phyloP scores from a whole-genome alignment of 179 eudicot genomes.

The Drosera spatulata region DNA sequence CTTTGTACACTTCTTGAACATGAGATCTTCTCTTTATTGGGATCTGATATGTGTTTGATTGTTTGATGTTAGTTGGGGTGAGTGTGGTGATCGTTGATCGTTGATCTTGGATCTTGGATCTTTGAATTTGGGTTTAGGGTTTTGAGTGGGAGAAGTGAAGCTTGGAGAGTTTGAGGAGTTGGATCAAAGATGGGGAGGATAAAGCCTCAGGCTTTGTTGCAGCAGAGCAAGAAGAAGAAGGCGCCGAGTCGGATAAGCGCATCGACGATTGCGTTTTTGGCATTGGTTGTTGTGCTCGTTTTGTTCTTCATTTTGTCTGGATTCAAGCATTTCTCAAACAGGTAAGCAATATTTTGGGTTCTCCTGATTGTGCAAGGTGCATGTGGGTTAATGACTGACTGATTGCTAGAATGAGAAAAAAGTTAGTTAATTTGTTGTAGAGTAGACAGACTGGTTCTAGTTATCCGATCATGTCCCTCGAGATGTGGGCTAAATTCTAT shows the following conservation, averaged over 20 bases:
- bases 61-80: too few relatives aligned
- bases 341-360: conserved; percentile 29
- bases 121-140: too few relatives aligned
- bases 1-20: too few relatives aligned
- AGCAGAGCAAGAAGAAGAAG: conserved; percentile 98
- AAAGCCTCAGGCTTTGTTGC: conserved; percentile 90
- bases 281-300: conserved; percentile 43
- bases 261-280: conserved; percentile 41
- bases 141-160: too few relatives aligned
- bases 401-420: not conserved
- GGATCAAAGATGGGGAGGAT: conserved; percentile 60
- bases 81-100: too few relatives aligned
- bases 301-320: conserved; percentile 58
- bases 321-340: conserved; percentile 61
- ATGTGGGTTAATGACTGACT: not conserved
- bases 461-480: not conserved
- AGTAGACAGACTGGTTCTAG: not conserved
- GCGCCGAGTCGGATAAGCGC: conserved; percentile 58
- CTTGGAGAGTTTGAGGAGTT: too few relatives aligned
- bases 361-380: not conserved
- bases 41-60: too few relatives aligned
- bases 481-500: not conserved
- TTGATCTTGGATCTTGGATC: too few relatives aligned
- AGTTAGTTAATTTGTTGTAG: not conserved
- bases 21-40: too few relatives aligned